phyloP scores from a whole-genome alignment of 2,329 filamentous ascomycete genomes.

The Graphilbum ipis-grandicollis region DNA sequence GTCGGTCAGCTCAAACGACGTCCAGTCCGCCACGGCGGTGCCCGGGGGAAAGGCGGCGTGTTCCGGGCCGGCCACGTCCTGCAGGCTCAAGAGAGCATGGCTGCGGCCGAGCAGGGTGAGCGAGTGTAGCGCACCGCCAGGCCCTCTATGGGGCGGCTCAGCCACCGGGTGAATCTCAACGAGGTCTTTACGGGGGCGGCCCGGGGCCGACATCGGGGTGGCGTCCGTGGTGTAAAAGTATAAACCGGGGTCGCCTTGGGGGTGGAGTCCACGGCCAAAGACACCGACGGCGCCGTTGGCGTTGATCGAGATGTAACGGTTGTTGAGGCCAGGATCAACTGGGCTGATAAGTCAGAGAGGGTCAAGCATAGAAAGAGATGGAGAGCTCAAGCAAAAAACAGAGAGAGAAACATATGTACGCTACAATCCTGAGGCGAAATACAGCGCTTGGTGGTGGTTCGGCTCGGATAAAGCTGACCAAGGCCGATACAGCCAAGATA shows the following conservation, averaged over 20 bases:
- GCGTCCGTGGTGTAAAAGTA: too few species aligned
- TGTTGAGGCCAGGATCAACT: slow-evolving; percentile 11
- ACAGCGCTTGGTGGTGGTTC: neutral
- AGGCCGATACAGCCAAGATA: slow-evolving; percentile 1
- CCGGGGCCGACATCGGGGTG: too few species aligned
- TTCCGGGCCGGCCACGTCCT: slow-evolving; percentile 17
- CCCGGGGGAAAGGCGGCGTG: slow-evolving; percentile 9
- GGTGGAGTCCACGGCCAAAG: slow-evolving; percentile 10
- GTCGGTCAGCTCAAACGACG: slow-evolving; percentile 16
- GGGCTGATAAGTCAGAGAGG: too few species aligned
- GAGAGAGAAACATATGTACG: neutral
- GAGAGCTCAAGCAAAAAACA: too few species aligned
- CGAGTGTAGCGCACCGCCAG: slow-evolving; percentile 18
- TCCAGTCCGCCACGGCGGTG: slow-evolving; percentile 15
- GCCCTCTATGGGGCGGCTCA: slow-evolving; percentile 22
- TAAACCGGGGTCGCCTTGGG: too few species aligned
- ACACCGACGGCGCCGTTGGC: slow-evolving; percentile 17
- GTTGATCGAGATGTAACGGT: slow-evolving; percentile 14
- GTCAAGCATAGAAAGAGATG: too few species aligned
- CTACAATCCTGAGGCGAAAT: slow-evolving; percentile 5
- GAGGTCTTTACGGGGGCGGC: too few species aligned
- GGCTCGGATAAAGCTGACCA: neutral
- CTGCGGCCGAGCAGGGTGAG: slow-evolving; percentile 18
- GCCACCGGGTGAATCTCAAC: too few species aligned
- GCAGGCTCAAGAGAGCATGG: slow-evolving; percentile 15